A percentile compares a stretch with the other conserved stretches of the same genome.
Conservation (phyloP, 1,139 yeast species). For the Saccharomyces hybrid region DNA sequence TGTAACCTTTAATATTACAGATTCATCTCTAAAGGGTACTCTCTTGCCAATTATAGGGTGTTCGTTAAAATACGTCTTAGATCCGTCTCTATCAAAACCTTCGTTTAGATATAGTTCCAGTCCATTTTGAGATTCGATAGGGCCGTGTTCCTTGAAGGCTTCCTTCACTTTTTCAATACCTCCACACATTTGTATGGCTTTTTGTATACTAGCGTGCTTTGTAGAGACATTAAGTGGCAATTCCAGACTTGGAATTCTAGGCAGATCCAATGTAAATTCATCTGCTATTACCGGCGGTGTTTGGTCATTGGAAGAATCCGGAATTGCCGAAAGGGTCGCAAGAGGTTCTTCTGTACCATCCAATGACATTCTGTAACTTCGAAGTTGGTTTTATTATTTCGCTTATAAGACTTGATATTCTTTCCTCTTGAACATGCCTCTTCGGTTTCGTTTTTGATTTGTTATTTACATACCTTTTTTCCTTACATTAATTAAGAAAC, state of each 20-base stretch:
- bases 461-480: too few species aligned
- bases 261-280: slow-evolving; percentile 56
- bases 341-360: background rate
- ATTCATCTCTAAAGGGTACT: slow-evolving; percentile 43
- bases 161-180: slow-evolving; percentile 44
- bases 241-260: slow-evolving; percentile 69
- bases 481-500: too few species aligned
- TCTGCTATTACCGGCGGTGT: slow-evolving; percentile 34
- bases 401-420: too few species aligned
- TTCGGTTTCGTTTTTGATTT: too few species aligned
- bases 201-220: slow-evolving; percentile 39
- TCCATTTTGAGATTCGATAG: slow-evolving; percentile 50
- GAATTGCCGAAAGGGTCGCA: background rate
- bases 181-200: slow-evolving; percentile 71
- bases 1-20: slow-evolving; percentile 58
- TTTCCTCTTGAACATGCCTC: too few species aligned
- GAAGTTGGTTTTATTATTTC: too few species aligned
- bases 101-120: slow-evolving; percentile 44
- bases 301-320: slow-evolving; percentile 2
- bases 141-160: slow-evolving; percentile 33
- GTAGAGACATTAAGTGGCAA: slow-evolving; percentile 59
- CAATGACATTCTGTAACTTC: too few species aligned
- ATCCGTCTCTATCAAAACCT: slow-evolving; percentile 12
- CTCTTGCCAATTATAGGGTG: slow-evolving; percentile 63
- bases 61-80: slow-evolving; percentile 38